Percentiles rank a stretch among this genome's conserved stretches.
These are phyloP conservation scores for Aureobasidium sp. DNA, from an alignment of 2,329 filamentous ascomycete genomes.

Conservation along the genomic window DNA sequence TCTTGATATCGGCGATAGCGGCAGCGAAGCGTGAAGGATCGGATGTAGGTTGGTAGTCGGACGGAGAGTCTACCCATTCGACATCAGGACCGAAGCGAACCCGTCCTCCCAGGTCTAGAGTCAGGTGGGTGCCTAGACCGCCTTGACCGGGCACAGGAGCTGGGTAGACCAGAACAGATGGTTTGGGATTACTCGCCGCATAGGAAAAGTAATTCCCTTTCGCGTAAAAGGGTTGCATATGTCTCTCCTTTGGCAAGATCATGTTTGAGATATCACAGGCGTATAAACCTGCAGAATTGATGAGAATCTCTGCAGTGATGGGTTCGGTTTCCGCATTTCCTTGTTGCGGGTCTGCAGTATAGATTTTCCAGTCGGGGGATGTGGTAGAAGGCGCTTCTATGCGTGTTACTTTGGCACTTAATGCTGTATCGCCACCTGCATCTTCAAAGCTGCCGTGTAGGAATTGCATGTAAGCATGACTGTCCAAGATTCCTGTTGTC, in stretches of 20 bases:
- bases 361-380: slow-evolving; percentile 62
- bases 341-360: slow-evolving; percentile 26
- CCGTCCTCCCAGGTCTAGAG: slow-evolving; percentile 74
- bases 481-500: slow-evolving; percentile 85
- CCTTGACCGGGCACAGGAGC: slow-evolving; percentile 72
- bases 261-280: slow-evolving; percentile 74
- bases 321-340: slow-evolving; percentile 16
- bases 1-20: slow-evolving; percentile 65
- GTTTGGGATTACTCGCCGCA: slow-evolving; percentile 52
- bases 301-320: slow-evolving; percentile 65
- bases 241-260: slow-evolving; percentile 53
- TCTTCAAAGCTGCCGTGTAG: slow-evolving; percentile 72
- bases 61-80: slow-evolving; percentile 73
- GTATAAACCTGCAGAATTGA: slow-evolving; percentile 80
- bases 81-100: slow-evolving; percentile 92
- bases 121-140: slow-evolving; percentile 87
- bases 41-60: slow-evolving; percentile 54
- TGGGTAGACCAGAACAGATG: slow-evolving; percentile 75
- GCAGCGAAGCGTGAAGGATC: slow-evolving; percentile 53
- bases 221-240: slow-evolving; percentile 64
- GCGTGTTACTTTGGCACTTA: slow-evolving; percentile 56
- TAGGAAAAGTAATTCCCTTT: slow-evolving; percentile 97
- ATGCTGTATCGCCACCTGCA: slow-evolving; percentile 62
- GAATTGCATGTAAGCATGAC: slow-evolving; percentile 73
- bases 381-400: slow-evolving; percentile 52